Percentiles rank a stretch among this genome's conserved stretches.
phyloP scores from a whole-genome alignment of 2,329 filamentous ascomycete genomes.

The Trichophaea hybrida region DNA sequence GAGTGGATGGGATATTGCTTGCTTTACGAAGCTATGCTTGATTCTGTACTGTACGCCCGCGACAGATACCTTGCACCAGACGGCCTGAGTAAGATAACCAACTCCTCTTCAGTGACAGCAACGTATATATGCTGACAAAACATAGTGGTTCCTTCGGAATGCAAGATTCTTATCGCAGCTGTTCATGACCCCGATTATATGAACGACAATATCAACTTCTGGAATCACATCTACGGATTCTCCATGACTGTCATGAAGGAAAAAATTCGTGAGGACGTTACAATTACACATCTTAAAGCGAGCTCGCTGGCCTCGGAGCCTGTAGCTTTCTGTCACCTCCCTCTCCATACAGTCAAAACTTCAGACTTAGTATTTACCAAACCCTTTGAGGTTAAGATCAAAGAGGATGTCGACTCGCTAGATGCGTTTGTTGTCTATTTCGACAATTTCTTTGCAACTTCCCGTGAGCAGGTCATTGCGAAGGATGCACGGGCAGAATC shows the following conservation, averaged over 20 bases:
- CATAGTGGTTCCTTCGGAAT: conserved; percentile 63
- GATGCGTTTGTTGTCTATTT: conserved; percentile 90
- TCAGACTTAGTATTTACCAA: conserved; percentile 64
- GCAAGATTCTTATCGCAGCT: conserved; percentile 69
- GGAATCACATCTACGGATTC: conserved; percentile 88
- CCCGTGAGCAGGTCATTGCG: conserved; percentile 37
- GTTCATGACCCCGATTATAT: conserved; percentile 65
- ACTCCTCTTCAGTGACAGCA: background rate
- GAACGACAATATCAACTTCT: conserved; percentile 65
- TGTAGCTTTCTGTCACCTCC: conserved; percentile 56
- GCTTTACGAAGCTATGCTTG: conserved; percentile 90
- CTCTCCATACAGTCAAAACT: conserved; percentile 57
- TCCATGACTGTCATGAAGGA: conserved; percentile 84
- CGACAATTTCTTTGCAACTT: conserved; percentile 74
- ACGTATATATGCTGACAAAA: background rate
- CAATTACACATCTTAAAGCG: conserved; percentile 56
- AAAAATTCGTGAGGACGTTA: conserved; percentile 66
- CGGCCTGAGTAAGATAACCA: conserved; percentile 41
- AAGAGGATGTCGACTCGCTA: conserved; percentile 49
- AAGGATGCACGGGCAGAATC: conserved; percentile 45
- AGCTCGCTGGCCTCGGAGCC: conserved; percentile 46
- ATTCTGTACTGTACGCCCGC: conserved; percentile 75
- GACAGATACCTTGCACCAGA: conserved; percentile 70
- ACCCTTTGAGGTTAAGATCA: conserved; percentile 48
- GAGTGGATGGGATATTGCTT: conserved; percentile 98